Evolutionary conservation across 345 rosid species (phyloP).

Genomic region (Geranium brycei): DNA sequence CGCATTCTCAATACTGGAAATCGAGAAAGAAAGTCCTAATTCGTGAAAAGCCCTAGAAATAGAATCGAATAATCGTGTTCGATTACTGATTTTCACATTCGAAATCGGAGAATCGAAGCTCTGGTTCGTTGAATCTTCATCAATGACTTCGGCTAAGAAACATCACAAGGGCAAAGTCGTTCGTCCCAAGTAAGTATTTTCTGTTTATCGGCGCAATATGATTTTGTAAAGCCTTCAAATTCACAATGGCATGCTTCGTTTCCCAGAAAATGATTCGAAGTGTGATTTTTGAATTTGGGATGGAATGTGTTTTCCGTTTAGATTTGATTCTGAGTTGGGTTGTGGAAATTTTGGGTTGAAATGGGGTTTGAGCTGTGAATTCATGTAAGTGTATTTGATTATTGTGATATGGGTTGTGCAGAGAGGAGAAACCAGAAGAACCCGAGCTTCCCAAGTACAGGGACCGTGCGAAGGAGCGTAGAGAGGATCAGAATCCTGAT

Average conservation of each 20-base stretch:
- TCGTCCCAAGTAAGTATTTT: conserved; percentile 57
- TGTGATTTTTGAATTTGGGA: too few relatives aligned
- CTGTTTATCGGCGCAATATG: not conserved
- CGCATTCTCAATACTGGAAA: not conserved
- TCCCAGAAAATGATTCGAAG: too few relatives aligned
- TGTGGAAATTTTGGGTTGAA: too few relatives aligned
- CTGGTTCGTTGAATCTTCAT: not conserved
- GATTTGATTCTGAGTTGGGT: not conserved
- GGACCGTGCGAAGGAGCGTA: conserved; percentile 91
- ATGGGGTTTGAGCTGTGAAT: not conserved
- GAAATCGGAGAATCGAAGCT: not conserved
- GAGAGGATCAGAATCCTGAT: conserved; percentile 96
- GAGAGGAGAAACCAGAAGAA: conserved; percentile 86
- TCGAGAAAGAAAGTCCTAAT: too few relatives aligned
- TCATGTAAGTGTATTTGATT: not conserved
- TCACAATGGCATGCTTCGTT: too few relatives aligned
- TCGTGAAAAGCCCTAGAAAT: not conserved
- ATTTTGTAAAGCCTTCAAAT: too few relatives aligned
- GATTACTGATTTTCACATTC: not conserved
- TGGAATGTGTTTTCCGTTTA: not conserved
- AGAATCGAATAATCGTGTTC: not conserved
- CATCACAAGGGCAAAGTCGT: conserved; percentile 70
- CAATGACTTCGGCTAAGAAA: conserved; percentile 60
- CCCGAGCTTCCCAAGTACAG: conserved; percentile 66
- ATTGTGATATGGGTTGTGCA: conserved; percentile 13